Conservation (phyloP, 2,329 filamentous ascomycete genomes). For the Lachnellula cervina region DNA sequence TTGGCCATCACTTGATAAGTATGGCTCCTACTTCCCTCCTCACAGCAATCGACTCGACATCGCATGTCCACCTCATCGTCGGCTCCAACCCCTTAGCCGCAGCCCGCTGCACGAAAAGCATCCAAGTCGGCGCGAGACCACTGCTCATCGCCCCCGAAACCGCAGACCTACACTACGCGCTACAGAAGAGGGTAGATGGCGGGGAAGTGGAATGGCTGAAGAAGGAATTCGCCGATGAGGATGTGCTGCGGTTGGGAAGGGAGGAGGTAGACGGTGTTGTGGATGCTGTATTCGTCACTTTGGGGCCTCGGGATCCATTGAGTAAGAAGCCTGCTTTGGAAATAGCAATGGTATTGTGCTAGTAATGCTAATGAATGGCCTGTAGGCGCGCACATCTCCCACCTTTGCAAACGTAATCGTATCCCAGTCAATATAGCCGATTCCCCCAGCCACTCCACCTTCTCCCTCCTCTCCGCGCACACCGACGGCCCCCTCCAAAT, state of each 20-base stretch:
- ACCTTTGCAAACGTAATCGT: slow-evolving; percentile 69
- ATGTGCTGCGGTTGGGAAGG: slow-evolving; percentile 74
- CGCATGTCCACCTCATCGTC: slow-evolving; percentile 76
- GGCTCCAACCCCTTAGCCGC: slow-evolving; percentile 86
- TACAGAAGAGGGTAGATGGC: slow-evolving; percentile 61
- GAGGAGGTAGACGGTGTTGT: slow-evolving; percentile 72
- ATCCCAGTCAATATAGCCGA: slow-evolving; percentile 94
- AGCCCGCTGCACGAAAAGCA: slow-evolving; percentile 71
- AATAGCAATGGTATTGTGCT: neutral
- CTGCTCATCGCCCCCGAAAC: slow-evolving; percentile 70
- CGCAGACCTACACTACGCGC: slow-evolving; percentile 51
- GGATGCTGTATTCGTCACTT: slow-evolving; percentile 87
- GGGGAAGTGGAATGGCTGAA: slow-evolving; percentile 62
- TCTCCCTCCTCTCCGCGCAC: slow-evolving; percentile 84
- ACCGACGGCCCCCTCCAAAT: slow-evolving; percentile 89
- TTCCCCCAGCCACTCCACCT: slow-evolving; percentile 78
- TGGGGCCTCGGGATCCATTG: slow-evolving; percentile 42
- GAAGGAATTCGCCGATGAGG: slow-evolving; percentile 62
- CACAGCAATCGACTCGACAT: slow-evolving; percentile 64
- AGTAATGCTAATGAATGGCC: slow-evolving; percentile 3
- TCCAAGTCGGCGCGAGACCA: slow-evolving; percentile 76
- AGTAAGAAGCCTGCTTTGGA: slow-evolving; percentile 29
- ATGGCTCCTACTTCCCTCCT: slow-evolving; percentile 50
- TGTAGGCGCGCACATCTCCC: slow-evolving; percentile 62
- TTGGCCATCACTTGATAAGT: no score